phyloP scores from a whole-genome alignment of 345 rosid species.

The Moringa oleifera region DNA sequence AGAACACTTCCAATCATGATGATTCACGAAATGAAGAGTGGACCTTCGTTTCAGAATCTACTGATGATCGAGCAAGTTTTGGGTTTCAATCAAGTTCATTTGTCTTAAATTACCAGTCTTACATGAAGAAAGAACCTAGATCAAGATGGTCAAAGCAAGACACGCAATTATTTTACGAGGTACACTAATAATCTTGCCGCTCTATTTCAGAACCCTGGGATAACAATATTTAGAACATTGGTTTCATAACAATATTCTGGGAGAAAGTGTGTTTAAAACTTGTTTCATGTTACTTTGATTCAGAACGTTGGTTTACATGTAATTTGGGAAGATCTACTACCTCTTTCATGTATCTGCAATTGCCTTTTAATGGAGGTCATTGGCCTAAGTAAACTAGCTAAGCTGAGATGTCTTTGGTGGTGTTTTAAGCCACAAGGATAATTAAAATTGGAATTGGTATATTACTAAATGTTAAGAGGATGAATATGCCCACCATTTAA shows the following conservation, averaged over 20 bases:
- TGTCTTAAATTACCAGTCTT: constrained; percentile 60
- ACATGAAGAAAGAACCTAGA: constrained; percentile 55
- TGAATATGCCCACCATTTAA: neutral
- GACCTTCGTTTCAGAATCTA: constrained; percentile 27
- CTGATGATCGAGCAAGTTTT: constrained; percentile 16
- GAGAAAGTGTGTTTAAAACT: neutral
- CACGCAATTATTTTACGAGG: constrained; percentile 80
- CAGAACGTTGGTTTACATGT: neutral
- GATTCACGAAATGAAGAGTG: constrained; percentile 33
- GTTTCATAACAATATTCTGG: too few relatives aligned
- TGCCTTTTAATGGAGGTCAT: neutral
- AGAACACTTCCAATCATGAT: constrained; percentile 27
- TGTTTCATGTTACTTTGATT: neutral
- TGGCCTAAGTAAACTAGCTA: neutral
- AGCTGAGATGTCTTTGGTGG: neutral
- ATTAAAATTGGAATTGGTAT: too few relatives aligned
- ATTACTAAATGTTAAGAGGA: neutral
- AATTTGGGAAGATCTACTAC: neutral
- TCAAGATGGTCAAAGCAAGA: constrained; percentile 79
- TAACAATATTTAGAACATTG: neutral
- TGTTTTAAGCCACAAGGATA: too few relatives aligned
- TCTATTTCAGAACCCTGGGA: neutral
- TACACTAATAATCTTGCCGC: constrained; percentile 5
- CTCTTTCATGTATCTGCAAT: too few relatives aligned
- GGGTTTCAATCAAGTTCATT: constrained; percentile 15